Conservation (phyloP, 2,329 filamentous ascomycete species). For the Cladosporium sp. region DNA sequence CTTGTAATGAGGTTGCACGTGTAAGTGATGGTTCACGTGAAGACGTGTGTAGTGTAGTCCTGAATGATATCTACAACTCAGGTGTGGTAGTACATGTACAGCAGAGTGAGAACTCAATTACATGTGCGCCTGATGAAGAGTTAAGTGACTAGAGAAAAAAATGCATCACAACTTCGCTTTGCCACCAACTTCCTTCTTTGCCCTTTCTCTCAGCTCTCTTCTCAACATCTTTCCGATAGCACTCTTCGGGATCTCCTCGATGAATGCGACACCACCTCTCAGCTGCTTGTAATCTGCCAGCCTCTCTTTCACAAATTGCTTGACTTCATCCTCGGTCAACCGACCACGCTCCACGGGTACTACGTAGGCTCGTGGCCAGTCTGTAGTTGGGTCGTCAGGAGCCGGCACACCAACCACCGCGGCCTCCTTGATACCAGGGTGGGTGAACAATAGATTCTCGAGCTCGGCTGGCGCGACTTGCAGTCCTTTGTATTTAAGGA, state of each 20-base stretch:
- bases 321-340: conserved; percentile 37
- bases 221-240: conserved; percentile 46
- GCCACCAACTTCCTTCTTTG: conserved; percentile 1
- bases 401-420: conserved; percentile 44
- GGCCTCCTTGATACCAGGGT: conserved; percentile 41
- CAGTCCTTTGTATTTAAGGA: conserved; percentile 52
- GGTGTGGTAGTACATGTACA: too few relatives aligned
- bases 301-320: conserved; percentile 40
- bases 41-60: too few relatives aligned
- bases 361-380: conserved; percentile 44
- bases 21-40: too few relatives aligned
- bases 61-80: too few relatives aligned
- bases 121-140: not conserved
- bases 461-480: conserved; percentile 47
- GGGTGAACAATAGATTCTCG: conserved; percentile 41
- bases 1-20: too few relatives aligned
- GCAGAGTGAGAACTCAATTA: too few relatives aligned
- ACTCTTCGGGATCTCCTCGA: conserved; percentile 46
- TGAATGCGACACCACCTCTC: conserved; percentile 43
- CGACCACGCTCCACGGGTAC: conserved; percentile 34
- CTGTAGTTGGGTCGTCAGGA: conserved; percentile 42
- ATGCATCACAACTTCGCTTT: not conserved
- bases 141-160: not conserved
- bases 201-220: conserved; percentile 38
- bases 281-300: conserved; percentile 46